These are phyloP conservation scores for Mycena rosella DNA, from an alignment of 768 basidiomycete species.

Conservation along the genomic window DNA sequence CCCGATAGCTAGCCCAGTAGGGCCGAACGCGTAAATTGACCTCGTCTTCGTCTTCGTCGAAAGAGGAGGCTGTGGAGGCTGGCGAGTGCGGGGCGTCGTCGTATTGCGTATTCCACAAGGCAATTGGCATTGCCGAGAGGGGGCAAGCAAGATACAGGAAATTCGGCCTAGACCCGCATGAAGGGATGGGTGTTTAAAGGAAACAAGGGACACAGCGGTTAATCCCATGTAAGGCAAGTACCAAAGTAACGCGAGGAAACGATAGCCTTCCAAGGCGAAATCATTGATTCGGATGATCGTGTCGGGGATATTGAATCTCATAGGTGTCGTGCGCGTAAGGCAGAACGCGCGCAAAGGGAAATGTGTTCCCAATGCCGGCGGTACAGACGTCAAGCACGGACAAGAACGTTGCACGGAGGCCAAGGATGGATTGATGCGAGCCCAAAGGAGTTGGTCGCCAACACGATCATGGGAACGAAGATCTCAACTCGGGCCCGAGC, in stretches of 20 bases:
- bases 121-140: constrained; percentile 8
- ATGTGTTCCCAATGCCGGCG: background rate
- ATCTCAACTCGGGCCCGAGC: background rate
- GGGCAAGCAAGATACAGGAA: background rate
- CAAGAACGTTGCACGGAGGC: constrained; percentile 4
- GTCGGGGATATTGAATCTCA: constrained; percentile 19
- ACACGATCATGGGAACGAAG: background rate
- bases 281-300: constrained; percentile 15
- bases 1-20: constrained; percentile 70
- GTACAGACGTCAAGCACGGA: no score
- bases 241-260: constrained; percentile 26
- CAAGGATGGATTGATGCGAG: background rate
- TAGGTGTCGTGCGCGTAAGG: background rate
- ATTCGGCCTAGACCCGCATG: constrained; percentile 15
- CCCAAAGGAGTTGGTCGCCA: background rate
- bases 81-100: constrained; percentile 16
- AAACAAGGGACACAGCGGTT: constrained; percentile 6
- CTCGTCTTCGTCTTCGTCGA: constrained; percentile 72
- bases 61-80: constrained; percentile 61
- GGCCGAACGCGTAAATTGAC: constrained; percentile 71
- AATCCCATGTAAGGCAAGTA: constrained; percentile 29
- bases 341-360: background rate
- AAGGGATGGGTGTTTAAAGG: constrained; percentile 13
- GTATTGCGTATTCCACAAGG: constrained; percentile 4
- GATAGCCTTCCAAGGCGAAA: constrained; percentile 8